Conservation (phyloP, 306 rosid species). For the Vicia sativa region DNA sequence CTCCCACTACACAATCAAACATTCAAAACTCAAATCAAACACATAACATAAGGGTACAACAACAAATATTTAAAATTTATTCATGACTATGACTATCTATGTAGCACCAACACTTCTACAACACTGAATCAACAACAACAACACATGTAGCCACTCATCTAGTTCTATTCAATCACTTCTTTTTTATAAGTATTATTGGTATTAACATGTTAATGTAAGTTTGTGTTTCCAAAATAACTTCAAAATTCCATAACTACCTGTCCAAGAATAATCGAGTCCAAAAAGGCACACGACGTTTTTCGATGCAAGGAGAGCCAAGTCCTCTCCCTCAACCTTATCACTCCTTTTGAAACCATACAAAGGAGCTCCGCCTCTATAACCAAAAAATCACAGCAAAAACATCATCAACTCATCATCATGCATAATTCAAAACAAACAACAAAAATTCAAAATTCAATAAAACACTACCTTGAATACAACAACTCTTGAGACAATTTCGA, state of each 20-base stretch:
- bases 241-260: slow-evolving; percentile 55
- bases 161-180: background rate
- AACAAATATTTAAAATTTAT: background rate
- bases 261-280: slow-evolving; percentile 85
- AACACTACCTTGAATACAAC: slow-evolving; percentile 77
- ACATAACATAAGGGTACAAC: background rate
- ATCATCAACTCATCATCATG: slow-evolving; percentile 2
- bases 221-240: background rate
- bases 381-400: too few relatives aligned
- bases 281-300: slow-evolving; percentile 61
- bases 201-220: background rate
- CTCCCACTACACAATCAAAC: slow-evolving; percentile 72
- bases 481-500: slow-evolving; percentile 70
- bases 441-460: slow-evolving; percentile 11
- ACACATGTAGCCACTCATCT: too few relatives aligned
- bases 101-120: background rate
- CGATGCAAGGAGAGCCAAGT: slow-evolving; percentile 40
- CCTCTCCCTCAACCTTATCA: slow-evolving; percentile 43
- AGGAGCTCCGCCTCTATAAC: slow-evolving; percentile 73
- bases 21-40: slow-evolving; percentile 36
- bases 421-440: background rate
- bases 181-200: background rate
- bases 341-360: slow-evolving; percentile 69
- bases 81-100: background rate
- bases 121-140: background rate